phyloP scores from a whole-genome alignment of 345 rosid species.

The Aquilaria yunnanensis region DNA sequence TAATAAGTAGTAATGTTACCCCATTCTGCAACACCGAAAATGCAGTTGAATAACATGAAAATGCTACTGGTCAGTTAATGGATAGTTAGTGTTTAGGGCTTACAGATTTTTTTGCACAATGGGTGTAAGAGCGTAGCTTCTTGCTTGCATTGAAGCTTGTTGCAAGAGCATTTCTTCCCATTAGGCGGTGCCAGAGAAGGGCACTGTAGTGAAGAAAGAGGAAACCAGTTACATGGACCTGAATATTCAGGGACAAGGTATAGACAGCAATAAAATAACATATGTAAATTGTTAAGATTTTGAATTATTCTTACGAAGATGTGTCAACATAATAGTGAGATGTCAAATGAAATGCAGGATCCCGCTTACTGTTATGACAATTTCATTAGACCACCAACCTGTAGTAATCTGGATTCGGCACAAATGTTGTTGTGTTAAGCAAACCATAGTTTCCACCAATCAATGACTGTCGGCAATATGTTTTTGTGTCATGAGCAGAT shows the following conservation, averaged over 20 bases:
- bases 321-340: too few relatives aligned
- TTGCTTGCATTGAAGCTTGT: conserved; percentile 59
- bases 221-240: too few relatives aligned
- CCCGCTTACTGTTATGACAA: too few relatives aligned
- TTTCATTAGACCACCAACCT: conserved; percentile 27
- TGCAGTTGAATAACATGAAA: conserved; percentile 5
- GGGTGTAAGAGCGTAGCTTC: conserved; percentile 71
- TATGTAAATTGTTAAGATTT: too few relatives aligned
- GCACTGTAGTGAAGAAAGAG: conserved; percentile 41
- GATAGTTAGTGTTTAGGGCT: conserved; percentile 13
- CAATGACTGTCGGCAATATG: conserved; percentile 88
- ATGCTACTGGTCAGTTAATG: background rate
- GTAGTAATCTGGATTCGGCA: conserved; percentile 95
- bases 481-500: conserved; percentile 58
- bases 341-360: too few relatives aligned
- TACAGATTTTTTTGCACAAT: conserved; percentile 76
- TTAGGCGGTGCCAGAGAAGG: conserved; percentile 81
- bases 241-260: too few relatives aligned
- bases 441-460: conserved; percentile 92
- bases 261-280: too few relatives aligned
- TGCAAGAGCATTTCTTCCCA: conserved; percentile 69
- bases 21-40: conserved; percentile 55
- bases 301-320: too few relatives aligned
- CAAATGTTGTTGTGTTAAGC: conserved; percentile 62
- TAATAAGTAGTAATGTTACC: conserved; percentile 58